A percentile compares a stretch with the other conserved stretches of the same genome.
These are phyloP conservation scores for Kodamaea ohmeri DNA, from an alignment of 1,139 yeast species.

Conservation along the genomic window DNA sequence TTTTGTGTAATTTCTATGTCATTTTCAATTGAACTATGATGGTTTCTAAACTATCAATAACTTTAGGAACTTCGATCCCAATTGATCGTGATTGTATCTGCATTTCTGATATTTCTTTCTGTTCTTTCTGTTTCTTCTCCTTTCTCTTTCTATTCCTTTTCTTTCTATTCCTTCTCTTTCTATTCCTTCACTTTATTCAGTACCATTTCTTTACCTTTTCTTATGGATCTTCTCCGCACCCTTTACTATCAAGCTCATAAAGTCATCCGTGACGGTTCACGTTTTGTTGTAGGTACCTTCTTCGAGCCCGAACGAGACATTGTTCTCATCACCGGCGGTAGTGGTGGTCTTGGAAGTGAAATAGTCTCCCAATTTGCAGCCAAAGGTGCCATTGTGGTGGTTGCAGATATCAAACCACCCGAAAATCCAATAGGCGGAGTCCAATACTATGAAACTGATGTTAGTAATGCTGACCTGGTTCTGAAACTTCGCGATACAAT, in stretches of 20 bases:
- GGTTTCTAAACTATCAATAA: too few species aligned
- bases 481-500: conserved; percentile 36
- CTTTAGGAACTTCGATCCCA: too few species aligned
- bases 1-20: too few species aligned
- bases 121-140: too few species aligned
- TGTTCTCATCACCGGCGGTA: conserved; percentile 81
- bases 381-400: conserved; percentile 52
- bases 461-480: conserved; percentile 50
- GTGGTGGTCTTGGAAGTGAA: conserved; percentile 70
- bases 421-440: conserved; percentile 39
- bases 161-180: too few species aligned
- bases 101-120: too few species aligned
- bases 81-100: too few species aligned
- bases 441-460: conserved; percentile 64
- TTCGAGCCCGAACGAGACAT: conserved; percentile 54
- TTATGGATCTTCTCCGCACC: not conserved
- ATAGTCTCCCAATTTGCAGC: conserved; percentile 46
- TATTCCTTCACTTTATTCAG: too few species aligned
- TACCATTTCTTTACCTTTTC: not conserved
- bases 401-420: conserved; percentile 59
- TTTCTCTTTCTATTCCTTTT: too few species aligned
- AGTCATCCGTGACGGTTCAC: conserved; percentile 30
- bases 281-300: conserved; percentile 45
- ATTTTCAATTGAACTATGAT: too few species aligned
- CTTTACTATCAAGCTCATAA: conserved; percentile 24